Evolutionary conservation across 768 basidiomycete species (phyloP).

Genomic region (Leccinum uliginosum): DNA sequence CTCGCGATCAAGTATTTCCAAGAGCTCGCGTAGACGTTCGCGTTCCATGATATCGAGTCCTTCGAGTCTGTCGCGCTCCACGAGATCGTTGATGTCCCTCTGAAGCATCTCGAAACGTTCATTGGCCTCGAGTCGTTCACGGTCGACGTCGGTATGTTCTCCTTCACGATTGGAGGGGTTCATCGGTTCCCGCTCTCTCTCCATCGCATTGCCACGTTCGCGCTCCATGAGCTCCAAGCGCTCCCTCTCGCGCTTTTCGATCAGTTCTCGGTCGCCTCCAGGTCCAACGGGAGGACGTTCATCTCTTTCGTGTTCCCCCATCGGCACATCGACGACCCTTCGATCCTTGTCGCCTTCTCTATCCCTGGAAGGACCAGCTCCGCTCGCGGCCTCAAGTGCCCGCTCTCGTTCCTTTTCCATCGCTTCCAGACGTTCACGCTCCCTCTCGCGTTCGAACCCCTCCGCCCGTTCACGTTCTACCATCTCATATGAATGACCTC

Average conservation of each 20-base stretch:
- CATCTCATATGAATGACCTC: slow-evolving; percentile 17
- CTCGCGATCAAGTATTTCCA: slow-evolving; percentile 29
- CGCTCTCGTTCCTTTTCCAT: slow-evolving; percentile 27
- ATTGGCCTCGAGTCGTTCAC: slow-evolving; percentile 22
- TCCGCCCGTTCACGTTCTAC: slow-evolving; percentile 26
- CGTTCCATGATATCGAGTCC: slow-evolving; percentile 27
- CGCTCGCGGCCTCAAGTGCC: slow-evolving; percentile 14
- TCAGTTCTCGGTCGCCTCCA: slow-evolving; percentile 19
- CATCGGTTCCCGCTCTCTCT: slow-evolving; percentile 18
- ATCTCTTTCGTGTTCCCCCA: slow-evolving; percentile 20
- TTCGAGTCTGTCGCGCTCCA: slow-evolving; percentile 28
- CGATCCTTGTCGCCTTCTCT: slow-evolving; percentile 24
- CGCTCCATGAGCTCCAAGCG: slow-evolving; percentile 22
- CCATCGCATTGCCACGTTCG: slow-evolving; percentile 11
- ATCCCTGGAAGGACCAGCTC: slow-evolving; percentile 15
- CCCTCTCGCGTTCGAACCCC: slow-evolving; percentile 32
- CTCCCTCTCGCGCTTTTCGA: slow-evolving; percentile 28
- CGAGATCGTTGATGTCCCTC: slow-evolving; percentile 30
- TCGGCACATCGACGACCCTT: slow-evolving; percentile 11
- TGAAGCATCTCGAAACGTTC: slow-evolving; percentile 31
- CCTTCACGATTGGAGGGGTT: slow-evolving; percentile 15
- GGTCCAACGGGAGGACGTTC: slow-evolving; percentile 17
- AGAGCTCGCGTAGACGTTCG: slow-evolving; percentile 28
- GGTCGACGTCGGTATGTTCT: slow-evolving; percentile 21
- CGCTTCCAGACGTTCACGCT: slow-evolving; percentile 27